Conservation (phyloP, 805 yeast species). For the Wickerhamiella sorbophila region DNA sequence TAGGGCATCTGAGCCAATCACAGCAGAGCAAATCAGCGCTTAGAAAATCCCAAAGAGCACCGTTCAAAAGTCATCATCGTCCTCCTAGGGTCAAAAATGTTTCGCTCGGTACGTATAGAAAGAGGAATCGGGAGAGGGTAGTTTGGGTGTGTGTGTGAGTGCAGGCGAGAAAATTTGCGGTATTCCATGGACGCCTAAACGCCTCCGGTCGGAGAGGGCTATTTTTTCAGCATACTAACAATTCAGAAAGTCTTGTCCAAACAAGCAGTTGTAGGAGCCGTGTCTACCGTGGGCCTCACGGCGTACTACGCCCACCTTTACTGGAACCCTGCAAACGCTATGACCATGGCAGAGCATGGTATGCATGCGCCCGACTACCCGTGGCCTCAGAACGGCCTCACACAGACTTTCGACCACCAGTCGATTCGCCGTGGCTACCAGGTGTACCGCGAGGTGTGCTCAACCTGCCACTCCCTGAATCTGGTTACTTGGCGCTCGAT, state of each 20-base stretch:
- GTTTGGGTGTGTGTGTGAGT: too few species aligned
- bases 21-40: conserved; percentile 4
- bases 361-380: conserved; percentile 85
- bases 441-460: conserved; percentile 97
- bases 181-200: too few species aligned
- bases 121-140: too few species aligned
- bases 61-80: conserved; percentile 1
- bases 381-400: conserved; percentile 79
- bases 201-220: too few species aligned
- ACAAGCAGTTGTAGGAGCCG: conserved; percentile 33
- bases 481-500: conserved; percentile 97
- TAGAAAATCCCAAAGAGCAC: conserved; percentile 1
- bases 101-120: conserved; percentile 7
- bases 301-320: conserved; percentile 73
- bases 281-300: conserved; percentile 57
- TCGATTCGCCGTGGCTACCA: conserved; percentile 98
- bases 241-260: conserved; percentile 18
- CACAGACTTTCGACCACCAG: conserved; percentile 70
- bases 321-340: conserved; percentile 76
- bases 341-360: conserved; percentile 99
- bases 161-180: too few species aligned
- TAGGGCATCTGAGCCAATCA: conserved; percentile 6
- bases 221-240: too few species aligned
- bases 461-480: conserved; percentile 95
- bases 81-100: conserved; percentile 6